Conservation (phyloP, 2,329 filamentous ascomycete genomes). For the Fusarium xyrophilum region DNA sequence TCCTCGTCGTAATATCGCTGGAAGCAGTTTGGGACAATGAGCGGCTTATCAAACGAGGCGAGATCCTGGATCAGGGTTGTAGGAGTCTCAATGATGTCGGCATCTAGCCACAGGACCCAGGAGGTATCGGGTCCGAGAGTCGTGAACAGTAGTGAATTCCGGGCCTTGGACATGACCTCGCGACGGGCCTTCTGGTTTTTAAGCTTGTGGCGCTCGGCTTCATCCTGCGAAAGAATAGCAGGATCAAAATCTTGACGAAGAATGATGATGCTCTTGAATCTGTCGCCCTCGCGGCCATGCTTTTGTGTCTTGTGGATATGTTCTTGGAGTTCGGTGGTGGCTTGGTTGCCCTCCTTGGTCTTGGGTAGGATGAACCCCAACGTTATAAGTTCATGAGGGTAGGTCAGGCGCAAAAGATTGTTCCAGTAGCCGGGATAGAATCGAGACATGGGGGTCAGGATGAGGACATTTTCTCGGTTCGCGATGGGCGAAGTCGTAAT, state of each 20-base stretch:
- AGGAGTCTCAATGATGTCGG: constrained; percentile 90
- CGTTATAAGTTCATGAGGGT: constrained; percentile 93
- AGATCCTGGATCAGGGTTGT: constrained; percentile 88
- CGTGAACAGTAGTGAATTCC: constrained; percentile 94
- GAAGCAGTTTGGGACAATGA: constrained; percentile 95
- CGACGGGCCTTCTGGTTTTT: constrained; percentile 85
- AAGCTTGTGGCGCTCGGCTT: constrained; percentile 90
- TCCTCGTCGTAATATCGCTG: constrained; percentile 79
- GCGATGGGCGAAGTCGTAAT: constrained; percentile 76
- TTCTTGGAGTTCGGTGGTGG: constrained; percentile 81
- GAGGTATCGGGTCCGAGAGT: constrained; percentile 89
- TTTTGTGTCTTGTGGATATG: constrained; percentile 87
- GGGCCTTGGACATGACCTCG: constrained; percentile 89
- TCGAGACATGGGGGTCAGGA: constrained; percentile 89
- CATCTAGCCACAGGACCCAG: constrained; percentile 97
- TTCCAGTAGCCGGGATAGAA: constrained; percentile 98
- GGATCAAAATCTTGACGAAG: constrained; percentile 93
- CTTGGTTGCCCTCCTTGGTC: constrained; percentile 87
- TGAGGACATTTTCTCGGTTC: constrained; percentile 85
- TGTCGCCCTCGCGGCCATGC: constrained; percentile 73
- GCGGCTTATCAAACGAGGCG: constrained; percentile 83
- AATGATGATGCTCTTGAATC: constrained; percentile 93
- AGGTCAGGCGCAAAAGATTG: constrained; percentile 81
- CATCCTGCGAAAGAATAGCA: constrained; percentile 79
- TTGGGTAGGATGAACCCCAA: constrained; percentile 96